Evolutionary conservation across 257 asterid genomes (phyloP).

Genomic region (Rauvolfia tetraphylla): DNA sequence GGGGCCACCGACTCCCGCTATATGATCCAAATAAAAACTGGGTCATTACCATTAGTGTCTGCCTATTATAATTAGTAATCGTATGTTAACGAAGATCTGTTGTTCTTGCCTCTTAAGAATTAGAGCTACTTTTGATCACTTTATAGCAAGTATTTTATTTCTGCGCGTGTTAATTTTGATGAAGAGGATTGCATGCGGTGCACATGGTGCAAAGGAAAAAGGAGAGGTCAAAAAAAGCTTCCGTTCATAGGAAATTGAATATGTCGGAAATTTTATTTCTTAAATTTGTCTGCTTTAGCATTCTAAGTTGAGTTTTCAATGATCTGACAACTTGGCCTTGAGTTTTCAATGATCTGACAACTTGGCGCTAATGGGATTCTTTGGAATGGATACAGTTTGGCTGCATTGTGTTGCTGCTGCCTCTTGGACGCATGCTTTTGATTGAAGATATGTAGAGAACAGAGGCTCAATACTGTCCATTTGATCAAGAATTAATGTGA

Average conservation of each 20-base stretch:
- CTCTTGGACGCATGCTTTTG: slow-evolving; percentile 35
- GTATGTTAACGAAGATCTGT: too few species aligned
- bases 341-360: not conserved
- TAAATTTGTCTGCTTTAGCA: not conserved
- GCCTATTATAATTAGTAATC: too few species aligned
- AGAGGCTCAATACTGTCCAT: not conserved
- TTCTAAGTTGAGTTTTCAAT: not conserved
- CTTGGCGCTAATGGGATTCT: not conserved
- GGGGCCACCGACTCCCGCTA: not conserved
- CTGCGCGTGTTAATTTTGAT: too few species aligned
- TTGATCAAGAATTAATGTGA: not conserved
- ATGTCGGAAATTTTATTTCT: not conserved
- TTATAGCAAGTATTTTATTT: too few species aligned
- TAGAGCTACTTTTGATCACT: too few species aligned
- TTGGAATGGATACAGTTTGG: slow-evolving; percentile 27
- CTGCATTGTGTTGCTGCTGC: slow-evolving; percentile 39
- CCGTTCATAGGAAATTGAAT: not conserved
- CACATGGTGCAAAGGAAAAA: not conserved
- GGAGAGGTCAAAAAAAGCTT: not conserved
- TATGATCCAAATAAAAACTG: not conserved
- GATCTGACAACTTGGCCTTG: not conserved
- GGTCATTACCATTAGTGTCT: not conserved
- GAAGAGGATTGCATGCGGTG: not conserved
- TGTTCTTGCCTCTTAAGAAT: too few species aligned
- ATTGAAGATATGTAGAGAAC: not conserved